Percentiles rank a stretch among this genome's conserved stretches.
Conservation (phyloP, 129 eudicot genomes). For the Pseudognaphalium luteoalbum region DNA sequence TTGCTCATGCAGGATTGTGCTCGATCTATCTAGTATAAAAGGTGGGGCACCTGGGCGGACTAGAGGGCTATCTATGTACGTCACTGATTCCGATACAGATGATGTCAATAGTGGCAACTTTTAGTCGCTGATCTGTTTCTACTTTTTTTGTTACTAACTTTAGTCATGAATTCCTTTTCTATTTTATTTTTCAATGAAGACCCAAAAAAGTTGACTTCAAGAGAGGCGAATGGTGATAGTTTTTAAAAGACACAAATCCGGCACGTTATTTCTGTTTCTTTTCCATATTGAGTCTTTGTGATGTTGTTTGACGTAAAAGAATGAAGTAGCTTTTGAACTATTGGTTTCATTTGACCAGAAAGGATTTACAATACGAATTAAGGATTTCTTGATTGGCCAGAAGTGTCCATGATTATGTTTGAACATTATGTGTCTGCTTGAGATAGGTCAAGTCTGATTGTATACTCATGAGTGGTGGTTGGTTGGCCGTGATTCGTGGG, state of each 20-base stretch:
- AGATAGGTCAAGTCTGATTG: neutral
- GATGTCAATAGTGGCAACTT: slow-evolving; percentile 6
- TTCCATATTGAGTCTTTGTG: slow-evolving; percentile 2
- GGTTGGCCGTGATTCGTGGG: neutral
- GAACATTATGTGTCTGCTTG: slow-evolving; percentile 5
- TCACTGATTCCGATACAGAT: slow-evolving; percentile 11
- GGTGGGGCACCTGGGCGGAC: slow-evolving; percentile 89
- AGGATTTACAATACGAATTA: neutral
- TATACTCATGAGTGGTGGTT: slow-evolving; percentile 3
- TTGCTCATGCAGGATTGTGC: slow-evolving; percentile 50
- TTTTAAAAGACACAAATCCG: slow-evolving; percentile 2
- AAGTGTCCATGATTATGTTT: neutral
- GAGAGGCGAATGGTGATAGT: slow-evolving; percentile 24
- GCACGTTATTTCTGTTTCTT: neutral
- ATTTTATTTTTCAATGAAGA: slow-evolving; percentile 10
- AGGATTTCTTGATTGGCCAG: slow-evolving; percentile 3
- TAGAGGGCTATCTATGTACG: slow-evolving; percentile 55
- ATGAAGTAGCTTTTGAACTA: slow-evolving; percentile 19
- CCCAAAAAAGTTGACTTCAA: slow-evolving; percentile 22
- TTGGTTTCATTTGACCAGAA: neutral
- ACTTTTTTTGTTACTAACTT: slow-evolving; percentile 31
- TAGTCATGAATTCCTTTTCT: slow-evolving; percentile 8
- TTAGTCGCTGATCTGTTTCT: slow-evolving; percentile 27
- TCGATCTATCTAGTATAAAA: slow-evolving; percentile 60
- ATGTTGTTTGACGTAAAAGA: slow-evolving; percentile 23